Evolutionary conservation across 2,329 filamentous ascomycete species (phyloP).

Genomic region (Fusarium sacchari): DNA sequence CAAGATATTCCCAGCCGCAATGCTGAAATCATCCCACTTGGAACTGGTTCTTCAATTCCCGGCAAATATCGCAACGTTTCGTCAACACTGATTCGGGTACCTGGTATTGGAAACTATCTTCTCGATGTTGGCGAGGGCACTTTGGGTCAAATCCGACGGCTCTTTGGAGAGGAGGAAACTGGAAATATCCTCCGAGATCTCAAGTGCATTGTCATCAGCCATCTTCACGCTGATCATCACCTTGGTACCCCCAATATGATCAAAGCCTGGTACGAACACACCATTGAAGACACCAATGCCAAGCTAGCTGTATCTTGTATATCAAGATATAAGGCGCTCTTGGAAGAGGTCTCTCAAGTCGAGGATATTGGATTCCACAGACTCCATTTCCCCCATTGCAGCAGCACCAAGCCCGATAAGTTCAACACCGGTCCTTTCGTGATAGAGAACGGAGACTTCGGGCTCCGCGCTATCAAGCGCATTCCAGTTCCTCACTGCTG

Average conservation of each 20-base stretch:
- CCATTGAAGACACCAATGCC: conserved; percentile 48
- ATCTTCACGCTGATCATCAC: conserved; percentile 96
- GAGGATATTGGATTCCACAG: conserved; percentile 78
- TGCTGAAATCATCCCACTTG: conserved; percentile 85
- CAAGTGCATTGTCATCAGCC: conserved; percentile 89
- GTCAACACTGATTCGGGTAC: conserved; percentile 83
- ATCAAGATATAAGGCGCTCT: conserved; percentile 75
- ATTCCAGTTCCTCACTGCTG: conserved; percentile 81
- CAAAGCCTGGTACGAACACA: conserved; percentile 77
- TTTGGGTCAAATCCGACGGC: conserved; percentile 82
- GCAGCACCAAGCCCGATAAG: conserved; percentile 20
- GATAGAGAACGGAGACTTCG: conserved; percentile 60
- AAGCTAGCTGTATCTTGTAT: conserved; percentile 76
- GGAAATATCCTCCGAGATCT: conserved; percentile 79
- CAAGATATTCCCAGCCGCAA: conserved; percentile 77
- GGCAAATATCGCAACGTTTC: conserved; percentile 98
- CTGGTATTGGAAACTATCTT: conserved; percentile 86
- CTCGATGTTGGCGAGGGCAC: conserved; percentile 95
- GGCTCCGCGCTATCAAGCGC: conserved; percentile 73
- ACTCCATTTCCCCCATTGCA: conserved; percentile 51
- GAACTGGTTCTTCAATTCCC: conserved; percentile 89
- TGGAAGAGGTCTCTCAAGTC: conserved; percentile 81
- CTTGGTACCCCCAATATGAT: conserved; percentile 86
- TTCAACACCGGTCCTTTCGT: conserved; percentile 49
- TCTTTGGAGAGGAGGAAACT: conserved; percentile 73